Base-by-base conservation (phyloP, 352 stramenopile species). In the Pythium plurisporium region DNA sequence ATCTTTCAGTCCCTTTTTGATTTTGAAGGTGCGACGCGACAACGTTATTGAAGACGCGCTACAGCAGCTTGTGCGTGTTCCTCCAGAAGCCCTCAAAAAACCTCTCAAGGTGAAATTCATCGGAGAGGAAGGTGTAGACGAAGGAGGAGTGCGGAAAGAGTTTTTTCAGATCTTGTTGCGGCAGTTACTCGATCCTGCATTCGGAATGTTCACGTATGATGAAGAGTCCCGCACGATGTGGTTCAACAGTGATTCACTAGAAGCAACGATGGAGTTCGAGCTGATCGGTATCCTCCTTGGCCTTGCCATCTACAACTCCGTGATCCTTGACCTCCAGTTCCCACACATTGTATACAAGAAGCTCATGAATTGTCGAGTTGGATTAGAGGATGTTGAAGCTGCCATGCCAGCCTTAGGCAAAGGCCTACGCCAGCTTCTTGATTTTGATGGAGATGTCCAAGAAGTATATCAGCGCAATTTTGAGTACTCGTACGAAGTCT, bases 271-370 rank as follows among this genome's bases (percentile, higher is more conserved):
- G 74, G 81, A 93, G 72, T 95, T 86, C 55, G 81, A 95, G 63
- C 67, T 95, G 12, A 90, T 95, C 65, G 85, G 85, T 25, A 90
- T 87, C 33, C 51, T 95, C 11, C 62, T 93, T 5, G 85, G 77
- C 22, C 55, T 95, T 8, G 85, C 85, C 12, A 91, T 95, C 38
- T 95, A 95, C 63, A 95, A 95, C 23, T 72, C 74, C 9, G 82
- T 94, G 22, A 92, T 94, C 34, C 53, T 94, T 22, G 84, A 94
- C 27, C 63, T 94, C 8, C 80, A 82, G 29, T 93, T 95, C 47
- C 85, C 85, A 1, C 78, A 86, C 29, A 73, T 82, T 22, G 77
- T 94, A 40, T 94, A 92, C 70, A 94, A 94, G 57, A 91, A 90
- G 45, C 67, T 94, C 1, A 86, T 91, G 76, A 55, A 68, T 5